phyloP scores from a whole-genome alignment of 2,329 filamentous ascomycete species.

The Epichloe gansuensis region DNA sequence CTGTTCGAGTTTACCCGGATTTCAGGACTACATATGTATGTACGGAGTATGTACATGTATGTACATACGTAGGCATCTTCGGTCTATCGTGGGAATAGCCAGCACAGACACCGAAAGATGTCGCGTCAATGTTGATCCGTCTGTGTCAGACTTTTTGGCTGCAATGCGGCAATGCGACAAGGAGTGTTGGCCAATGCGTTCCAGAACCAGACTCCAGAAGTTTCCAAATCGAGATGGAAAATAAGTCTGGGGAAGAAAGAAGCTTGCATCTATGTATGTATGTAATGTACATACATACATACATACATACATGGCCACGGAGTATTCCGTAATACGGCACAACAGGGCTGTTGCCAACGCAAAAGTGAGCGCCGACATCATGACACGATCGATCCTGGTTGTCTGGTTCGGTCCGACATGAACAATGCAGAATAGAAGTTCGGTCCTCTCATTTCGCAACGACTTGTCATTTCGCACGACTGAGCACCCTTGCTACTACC shows the following conservation, averaged over 20 bases:
- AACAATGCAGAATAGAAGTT: too few relatives aligned
- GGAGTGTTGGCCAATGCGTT: neutral
- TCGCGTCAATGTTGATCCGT: neutral
- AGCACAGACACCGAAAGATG: neutral
- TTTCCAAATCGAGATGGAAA: neutral
- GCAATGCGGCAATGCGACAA: neutral
- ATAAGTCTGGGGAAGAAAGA: neutral
- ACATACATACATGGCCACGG: too few relatives aligned
- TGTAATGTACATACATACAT: too few relatives aligned
- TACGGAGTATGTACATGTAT: too few relatives aligned
- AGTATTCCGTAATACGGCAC: too few relatives aligned
- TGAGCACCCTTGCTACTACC: neutral
- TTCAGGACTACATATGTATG: neutral
- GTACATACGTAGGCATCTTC: too few relatives aligned
- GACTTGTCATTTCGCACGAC: neutral
- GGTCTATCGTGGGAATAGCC: neutral
- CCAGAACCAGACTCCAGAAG: neutral
- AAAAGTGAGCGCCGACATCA: too few relatives aligned
- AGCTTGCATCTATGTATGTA: neutral
- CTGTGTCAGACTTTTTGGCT: neutral
- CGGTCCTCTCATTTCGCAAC: too few relatives aligned
- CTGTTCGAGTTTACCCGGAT: neutral
- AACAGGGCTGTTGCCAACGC: too few relatives aligned
- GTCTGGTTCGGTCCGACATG: too few relatives aligned
- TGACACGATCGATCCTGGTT: too few relatives aligned